Conservation (phyloP, 208 protist genomes). For the Leishmania lainsoni region DNA sequence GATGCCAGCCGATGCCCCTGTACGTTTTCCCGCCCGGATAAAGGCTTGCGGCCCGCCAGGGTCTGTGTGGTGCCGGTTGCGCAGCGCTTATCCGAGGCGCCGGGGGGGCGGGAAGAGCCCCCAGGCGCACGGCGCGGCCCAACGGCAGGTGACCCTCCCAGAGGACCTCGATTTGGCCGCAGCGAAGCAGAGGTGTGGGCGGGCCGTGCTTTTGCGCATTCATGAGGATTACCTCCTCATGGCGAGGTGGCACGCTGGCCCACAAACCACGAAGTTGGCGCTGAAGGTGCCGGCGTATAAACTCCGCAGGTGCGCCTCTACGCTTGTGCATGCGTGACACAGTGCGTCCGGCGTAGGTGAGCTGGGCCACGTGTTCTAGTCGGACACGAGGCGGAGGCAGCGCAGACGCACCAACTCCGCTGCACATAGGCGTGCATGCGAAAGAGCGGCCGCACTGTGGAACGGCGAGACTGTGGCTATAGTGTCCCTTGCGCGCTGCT, state of each 20-base stretch:
- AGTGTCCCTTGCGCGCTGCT: neutral
- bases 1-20: neutral
- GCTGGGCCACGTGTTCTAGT: neutral
- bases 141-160: neutral
- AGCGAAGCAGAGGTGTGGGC: no score
- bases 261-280: neutral
- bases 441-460: neutral
- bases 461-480: neutral
- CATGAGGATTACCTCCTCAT: neutral
- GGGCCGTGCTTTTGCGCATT: neutral
- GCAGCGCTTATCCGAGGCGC: neutral
- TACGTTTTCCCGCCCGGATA: neutral
- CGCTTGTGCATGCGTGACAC: neutral
- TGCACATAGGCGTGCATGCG: neutral
- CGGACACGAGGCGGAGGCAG: neutral
- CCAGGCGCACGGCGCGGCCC: neutral
- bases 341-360: neutral
- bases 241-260: no score
- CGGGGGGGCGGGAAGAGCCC: neutral
- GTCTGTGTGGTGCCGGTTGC: neutral
- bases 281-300: neutral
- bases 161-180: neutral
- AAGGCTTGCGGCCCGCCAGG: neutral
- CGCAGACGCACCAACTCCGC: neutral
- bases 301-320: neutral